Evolutionary conservation across 345 rosid species (phyloP), one percentile per base, ranked within the genome.

Genomic region (Hibiscus syriacus): DNA sequence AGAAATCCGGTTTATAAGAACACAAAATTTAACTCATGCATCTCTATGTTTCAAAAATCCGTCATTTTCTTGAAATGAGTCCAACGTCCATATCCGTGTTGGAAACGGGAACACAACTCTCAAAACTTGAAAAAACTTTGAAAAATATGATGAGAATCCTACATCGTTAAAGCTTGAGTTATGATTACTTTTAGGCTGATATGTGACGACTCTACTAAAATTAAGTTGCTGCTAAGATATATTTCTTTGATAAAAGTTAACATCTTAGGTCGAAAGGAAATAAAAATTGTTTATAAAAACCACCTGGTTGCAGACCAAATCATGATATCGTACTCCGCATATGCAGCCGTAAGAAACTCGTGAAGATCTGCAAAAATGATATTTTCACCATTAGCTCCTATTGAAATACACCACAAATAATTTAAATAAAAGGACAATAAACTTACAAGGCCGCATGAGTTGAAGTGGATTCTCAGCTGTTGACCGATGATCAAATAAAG

Each of bases 221-320:
- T 63, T 11, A 27, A 30, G 39, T 53, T n/a, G 23, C 9, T 5
- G 16, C 45, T 11, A 29, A 68, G 49, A 41, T 9, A 22, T 41
- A 12, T 55, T 26, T 12, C 20, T 27, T 26, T 39, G 13, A 29
- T 38, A 45, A 34, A 26, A 5, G 14, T 48, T 64, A 13, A 55
- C 48, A 63, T 34, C 53, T 22, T 45, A 20, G 14, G 3, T 41
- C 14, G 50, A 45, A 32, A 26, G 22, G 19, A 49, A 5, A 0
- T 6, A 19, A 61, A 62, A n/a, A 39, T 38, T 26, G 11, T 23
- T 59, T 4, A 45, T 0, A 17, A 13, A 27, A 66, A 66, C 50
- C 65, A 59, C 99, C 96, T 87, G 72, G 97, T 94, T 63, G 99
- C 96, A 54, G 99, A 90, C 97, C 99, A 94, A 71, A 90, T 94